Evolutionary conservation across 2,329 filamentous ascomycete genomes (phyloP), one percentile per base, ranked within the genome.

Genomic region (Fusarium annulatum): DNA sequence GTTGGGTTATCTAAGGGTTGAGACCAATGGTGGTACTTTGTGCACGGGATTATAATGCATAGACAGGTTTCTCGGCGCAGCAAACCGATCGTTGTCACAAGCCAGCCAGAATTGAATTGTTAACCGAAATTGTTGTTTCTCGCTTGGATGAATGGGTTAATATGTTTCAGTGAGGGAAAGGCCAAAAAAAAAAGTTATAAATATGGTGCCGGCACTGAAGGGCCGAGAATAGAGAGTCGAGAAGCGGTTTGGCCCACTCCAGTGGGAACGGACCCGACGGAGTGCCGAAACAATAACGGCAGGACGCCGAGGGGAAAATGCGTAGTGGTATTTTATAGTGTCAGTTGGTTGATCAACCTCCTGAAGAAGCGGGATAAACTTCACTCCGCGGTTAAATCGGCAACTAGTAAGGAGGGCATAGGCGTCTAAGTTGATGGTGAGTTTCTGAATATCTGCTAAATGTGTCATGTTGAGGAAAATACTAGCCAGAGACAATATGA

Each of bases 311-410:
- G 39, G 41, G 19, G 18, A 23, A 23, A 26, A 60, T 59, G 34
- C 23, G 26, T 55, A 55, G 51, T 55, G 23, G 34, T 55, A 28
- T 55, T 55, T 18, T 55, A 26, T 28, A 48, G 23, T 57, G 39
- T 33, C 38, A 49, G 41, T 65, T 64, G 21, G 64, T 67, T 67
- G 48, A 63, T 63, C 48, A 28, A 45, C 19, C 65, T 56, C 56
- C 56, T 68, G 42, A 69, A 18, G 23, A 53, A 52, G 30, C 52
- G 52, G 66, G 53, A 69, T 59, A 64, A 69, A 42, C 41, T 46
- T 58, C 36, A 39, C 36, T 43, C 51, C 60, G 60, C 67, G 67
- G 67, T 64, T 70, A 69, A 53, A 39, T 59, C 66, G 67, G 67
- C 67, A 69, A 53, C 51, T 52, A 42, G 43, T 28, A 30, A 64